phyloP scores from a whole-genome alignment of 1,284 basidiomycete genomes.

The Melampsora larici-populina region DNA sequence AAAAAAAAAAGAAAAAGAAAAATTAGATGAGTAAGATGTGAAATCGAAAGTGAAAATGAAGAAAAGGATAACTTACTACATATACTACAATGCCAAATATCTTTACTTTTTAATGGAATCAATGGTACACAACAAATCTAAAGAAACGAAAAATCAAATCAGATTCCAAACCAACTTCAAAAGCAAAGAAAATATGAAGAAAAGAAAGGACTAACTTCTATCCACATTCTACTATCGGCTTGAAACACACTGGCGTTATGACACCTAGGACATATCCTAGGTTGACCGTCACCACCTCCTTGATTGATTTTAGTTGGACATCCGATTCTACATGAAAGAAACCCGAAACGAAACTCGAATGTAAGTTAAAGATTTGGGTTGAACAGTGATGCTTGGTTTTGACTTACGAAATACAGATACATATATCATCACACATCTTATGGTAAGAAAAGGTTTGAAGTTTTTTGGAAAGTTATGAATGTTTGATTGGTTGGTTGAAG shows the following conservation, averaged over 20 bases:
- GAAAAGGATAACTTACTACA: slow-evolving; percentile 15
- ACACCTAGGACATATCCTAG: slow-evolving; percentile 26
- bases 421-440: slow-evolving; percentile 5
- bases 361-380: neutral
- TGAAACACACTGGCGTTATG: slow-evolving; percentile 21
- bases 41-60: neutral
- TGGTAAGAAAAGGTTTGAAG: too few relatives aligned
- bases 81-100: slow-evolving; percentile 40
- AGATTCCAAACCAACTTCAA: too few relatives aligned
- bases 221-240: slow-evolving; percentile 22
- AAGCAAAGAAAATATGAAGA: neutral
- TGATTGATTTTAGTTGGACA: slow-evolving; percentile 31
- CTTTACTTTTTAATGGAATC: slow-evolving; percentile 5
- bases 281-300: slow-evolving; percentile 7
- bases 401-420: slow-evolving; percentile 34
- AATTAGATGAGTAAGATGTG: neutral
- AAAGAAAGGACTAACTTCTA: slow-evolving; percentile 5
- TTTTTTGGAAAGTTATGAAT: too few relatives aligned
- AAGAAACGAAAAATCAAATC: neutral
- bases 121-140: slow-evolving; percentile 35
- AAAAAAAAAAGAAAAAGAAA: neutral
- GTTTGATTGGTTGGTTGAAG: too few relatives aligned
- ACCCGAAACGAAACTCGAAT: neutral
- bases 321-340: neutral
- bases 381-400: too few relatives aligned